A percentile compares a stretch with the other conserved stretches of the same genome.
These are phyloP conservation scores for Lithocarpus polystachyus DNA, from an alignment of 306 rosid genomes.

Conservation along the genomic window DNA sequence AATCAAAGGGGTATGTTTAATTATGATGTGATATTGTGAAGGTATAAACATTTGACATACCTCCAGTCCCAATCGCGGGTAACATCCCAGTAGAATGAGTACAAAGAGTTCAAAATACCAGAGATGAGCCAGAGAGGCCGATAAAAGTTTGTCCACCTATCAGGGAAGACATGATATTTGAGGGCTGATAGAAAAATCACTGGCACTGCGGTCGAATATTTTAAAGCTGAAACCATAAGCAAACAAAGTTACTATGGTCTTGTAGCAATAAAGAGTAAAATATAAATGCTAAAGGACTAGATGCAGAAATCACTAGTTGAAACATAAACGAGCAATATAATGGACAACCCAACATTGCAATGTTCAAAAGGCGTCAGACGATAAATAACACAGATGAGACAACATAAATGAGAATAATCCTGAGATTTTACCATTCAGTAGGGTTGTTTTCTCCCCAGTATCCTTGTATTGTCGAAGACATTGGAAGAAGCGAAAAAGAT, in stretches of 20 bases:
- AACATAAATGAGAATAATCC: neutral
- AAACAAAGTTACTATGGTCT: conserved; percentile 27
- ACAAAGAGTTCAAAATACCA: conserved; percentile 77
- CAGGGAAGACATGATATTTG: conserved; percentile 85
- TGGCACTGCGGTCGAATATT: conserved; percentile 93
- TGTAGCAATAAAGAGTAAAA: conserved; percentile 1
- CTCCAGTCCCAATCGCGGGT: conserved; percentile 97
- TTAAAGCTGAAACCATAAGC: conserved; percentile 77
- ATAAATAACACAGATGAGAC: conserved; percentile 1
- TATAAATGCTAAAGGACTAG: no score
- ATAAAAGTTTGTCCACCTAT: conserved; percentile 79
- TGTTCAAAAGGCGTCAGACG: neutral
- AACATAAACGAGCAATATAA: neutral
- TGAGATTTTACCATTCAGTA: conserved; percentile 75
- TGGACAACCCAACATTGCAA: conserved; percentile 4
- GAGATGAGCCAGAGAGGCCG: conserved; percentile 98
- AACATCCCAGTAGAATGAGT: conserved; percentile 99
- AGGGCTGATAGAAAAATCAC: conserved; percentile 94
- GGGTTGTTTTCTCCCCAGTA: conserved; percentile 71
- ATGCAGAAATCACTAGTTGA: neutral
- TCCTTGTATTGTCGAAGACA: conserved; percentile 97
- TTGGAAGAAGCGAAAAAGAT: conserved; percentile 91
- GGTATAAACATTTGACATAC: conserved; percentile 41
- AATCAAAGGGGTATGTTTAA: conserved; percentile 2
- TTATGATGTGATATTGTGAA: conserved; percentile 4